Conservation (phyloP, 2,329 filamentous ascomycete species). For the Dothideomycetes sp. region DNA sequence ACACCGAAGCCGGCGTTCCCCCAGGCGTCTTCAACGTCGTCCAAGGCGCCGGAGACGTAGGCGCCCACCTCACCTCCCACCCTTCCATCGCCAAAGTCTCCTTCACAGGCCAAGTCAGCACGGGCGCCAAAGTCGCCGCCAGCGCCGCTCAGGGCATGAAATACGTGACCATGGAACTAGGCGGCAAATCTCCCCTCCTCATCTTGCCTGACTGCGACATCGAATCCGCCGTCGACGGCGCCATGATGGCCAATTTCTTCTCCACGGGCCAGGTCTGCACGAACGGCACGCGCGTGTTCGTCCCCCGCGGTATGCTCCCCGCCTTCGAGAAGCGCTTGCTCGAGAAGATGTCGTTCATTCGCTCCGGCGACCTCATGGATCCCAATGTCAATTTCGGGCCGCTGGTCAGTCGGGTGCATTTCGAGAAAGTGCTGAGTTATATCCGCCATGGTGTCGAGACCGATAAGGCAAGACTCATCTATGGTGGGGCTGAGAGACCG, state of each 20-base stretch:
- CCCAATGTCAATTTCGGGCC: constrained; percentile 71
- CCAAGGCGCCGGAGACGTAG: constrained; percentile 68
- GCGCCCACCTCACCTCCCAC: constrained; percentile 63
- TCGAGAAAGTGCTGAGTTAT: constrained; percentile 67
- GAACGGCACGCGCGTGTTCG: constrained; percentile 80
- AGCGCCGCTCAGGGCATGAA: constrained; percentile 71
- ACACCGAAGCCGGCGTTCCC: constrained; percentile 67
- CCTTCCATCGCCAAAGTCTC: constrained; percentile 70
- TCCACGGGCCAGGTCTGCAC: constrained; percentile 87
- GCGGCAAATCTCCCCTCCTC: constrained; percentile 73
- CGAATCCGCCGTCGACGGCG: constrained; percentile 72
- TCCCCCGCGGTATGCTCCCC: constrained; percentile 54
- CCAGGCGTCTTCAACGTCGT: constrained; percentile 80
- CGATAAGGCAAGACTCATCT: constrained; percentile 64
- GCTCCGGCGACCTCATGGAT: constrained; percentile 64
- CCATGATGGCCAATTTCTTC: constrained; percentile 92
- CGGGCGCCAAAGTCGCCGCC: constrained; percentile 69
- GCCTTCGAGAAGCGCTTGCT: constrained; percentile 59
- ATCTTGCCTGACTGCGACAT: constrained; percentile 71
- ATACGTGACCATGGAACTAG: constrained; percentile 85
- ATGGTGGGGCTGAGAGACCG: constrained; percentile 55
- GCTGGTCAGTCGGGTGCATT: constrained; percentile 62
- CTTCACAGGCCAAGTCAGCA: constrained; percentile 80
- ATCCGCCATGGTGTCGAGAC: constrained; percentile 62
- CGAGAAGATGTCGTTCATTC: constrained; percentile 58